Evolutionary conservation across 768 basidiomycete species (phyloP).

Genomic region (Fomitopsis serialis): DNA sequence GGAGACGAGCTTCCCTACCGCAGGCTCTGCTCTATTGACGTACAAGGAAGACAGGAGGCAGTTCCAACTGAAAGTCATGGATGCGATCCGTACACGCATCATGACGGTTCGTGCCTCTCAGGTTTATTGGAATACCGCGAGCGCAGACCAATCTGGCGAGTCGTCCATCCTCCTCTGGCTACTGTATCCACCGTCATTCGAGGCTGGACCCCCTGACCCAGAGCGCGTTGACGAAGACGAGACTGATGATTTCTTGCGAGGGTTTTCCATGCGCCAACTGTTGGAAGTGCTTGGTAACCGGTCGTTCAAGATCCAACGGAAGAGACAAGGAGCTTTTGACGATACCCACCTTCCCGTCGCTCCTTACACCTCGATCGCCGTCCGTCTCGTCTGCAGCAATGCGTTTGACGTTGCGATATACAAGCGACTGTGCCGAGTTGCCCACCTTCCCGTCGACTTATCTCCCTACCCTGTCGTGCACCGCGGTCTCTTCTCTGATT

Average conservation of each 20-base stretch:
- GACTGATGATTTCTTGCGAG: too few relatives aligned
- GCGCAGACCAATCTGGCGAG: slow-evolving; percentile 21
- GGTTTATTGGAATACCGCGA: slow-evolving; percentile 34
- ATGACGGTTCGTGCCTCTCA: slow-evolving; percentile 42
- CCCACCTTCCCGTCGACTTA: slow-evolving; percentile 27
- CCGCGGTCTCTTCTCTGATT: slow-evolving; percentile 39
- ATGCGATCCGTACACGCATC: slow-evolving; percentile 17
- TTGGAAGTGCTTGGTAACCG: too few relatives aligned
- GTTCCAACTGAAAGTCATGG: slow-evolving; percentile 31
- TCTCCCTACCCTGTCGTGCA: slow-evolving; percentile 34
- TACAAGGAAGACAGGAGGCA: slow-evolving; percentile 42
- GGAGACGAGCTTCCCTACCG: slow-evolving; percentile 29
- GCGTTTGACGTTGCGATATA: slow-evolving; percentile 32
- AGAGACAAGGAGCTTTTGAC: slow-evolving; percentile 33
- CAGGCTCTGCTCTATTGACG: slow-evolving; percentile 15
- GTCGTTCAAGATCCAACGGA: too few relatives aligned
- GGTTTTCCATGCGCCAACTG: too few relatives aligned
- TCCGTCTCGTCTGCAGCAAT: slow-evolving; percentile 44
- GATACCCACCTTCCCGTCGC: slow-evolving; percentile 36
- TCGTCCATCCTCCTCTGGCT: slow-evolving; percentile 38
- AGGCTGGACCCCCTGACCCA: slow-evolving; percentile 11
- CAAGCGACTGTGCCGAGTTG: slow-evolving; percentile 30
- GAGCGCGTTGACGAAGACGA: background rate
- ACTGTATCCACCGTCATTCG: slow-evolving; percentile 35
- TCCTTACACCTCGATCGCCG: slow-evolving; percentile 46